phyloP scores from a whole-genome alignment of 1,284 basidiomycete genomes.

The Ustilago curta region DNA sequence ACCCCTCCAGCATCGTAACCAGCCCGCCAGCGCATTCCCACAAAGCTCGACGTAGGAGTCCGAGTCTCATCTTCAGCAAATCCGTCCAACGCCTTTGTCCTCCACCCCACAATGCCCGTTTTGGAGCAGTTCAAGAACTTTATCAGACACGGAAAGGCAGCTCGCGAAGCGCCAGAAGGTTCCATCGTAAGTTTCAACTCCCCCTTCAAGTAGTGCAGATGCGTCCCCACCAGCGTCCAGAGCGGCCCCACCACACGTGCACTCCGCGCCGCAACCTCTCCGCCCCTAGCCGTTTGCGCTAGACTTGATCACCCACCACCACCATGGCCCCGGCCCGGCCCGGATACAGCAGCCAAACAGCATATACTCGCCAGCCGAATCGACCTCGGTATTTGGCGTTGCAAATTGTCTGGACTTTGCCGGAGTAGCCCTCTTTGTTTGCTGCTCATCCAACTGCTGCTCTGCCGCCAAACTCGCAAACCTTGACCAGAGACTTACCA shows the following conservation, averaged over 20 bases:
- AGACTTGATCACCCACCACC: not conserved
- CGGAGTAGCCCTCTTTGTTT: not conserved
- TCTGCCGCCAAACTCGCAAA: not conserved
- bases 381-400: not conserved
- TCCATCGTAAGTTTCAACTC: constrained; percentile 27
- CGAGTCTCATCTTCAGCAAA: not conserved
- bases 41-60: not conserved
- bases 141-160: constrained; percentile 64
- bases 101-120: constrained; percentile 45
- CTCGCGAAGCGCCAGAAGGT: constrained; percentile 39
- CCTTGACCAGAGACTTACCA: constrained; percentile 2
- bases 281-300: too few species aligned
- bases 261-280: too few species aligned
- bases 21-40: not conserved
- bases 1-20: not conserved
- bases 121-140: constrained; percentile 64
- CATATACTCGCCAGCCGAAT: not conserved
- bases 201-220: not conserved
- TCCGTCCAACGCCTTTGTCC: not conserved
- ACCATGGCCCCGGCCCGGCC: not conserved
- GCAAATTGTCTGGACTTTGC: not conserved
- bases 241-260: constrained; percentile 5
- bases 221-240: constrained; percentile 6
- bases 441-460: not conserved
- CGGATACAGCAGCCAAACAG: not conserved